Evolutionary conservation across 2,329 filamentous ascomycete species (phyloP), one percentile per base, ranked within the genome.

Genomic region (Exophiala aquamarina): DNA sequence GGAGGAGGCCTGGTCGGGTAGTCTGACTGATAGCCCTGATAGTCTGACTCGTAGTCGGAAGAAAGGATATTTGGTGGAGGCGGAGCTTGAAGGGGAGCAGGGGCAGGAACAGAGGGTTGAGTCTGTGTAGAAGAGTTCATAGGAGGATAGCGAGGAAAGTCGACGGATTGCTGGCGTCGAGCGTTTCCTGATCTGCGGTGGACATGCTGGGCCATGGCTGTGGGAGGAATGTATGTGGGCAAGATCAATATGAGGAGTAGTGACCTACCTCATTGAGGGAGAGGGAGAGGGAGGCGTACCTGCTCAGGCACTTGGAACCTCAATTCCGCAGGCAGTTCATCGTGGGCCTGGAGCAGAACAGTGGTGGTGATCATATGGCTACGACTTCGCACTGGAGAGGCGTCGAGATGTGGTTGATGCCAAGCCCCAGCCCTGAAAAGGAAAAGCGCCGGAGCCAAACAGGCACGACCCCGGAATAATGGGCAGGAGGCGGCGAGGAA

Each of bases 1-100:
- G 74, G 73, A 33, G 74, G 73, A 20, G 67, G 65, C 19, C 49
- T 33, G 13, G 68, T 66, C 21, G 63, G 60, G 50, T 54, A 57
- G 50, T 70, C 68, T 47, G 68, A 69, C 44, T 65, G 52, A 49
- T 80, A 77, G 55, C 71, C 67, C 23, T 73, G 74, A 15, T 75
- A 77, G 64, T 86, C 83, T 52, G 82, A 85, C 59, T 87, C 82
- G 69, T 86, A 85, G 66, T 86, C 82, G 14, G 68, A 70, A 21
- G 44, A 40, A 10, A 49, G 38, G n/a, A 53, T 34, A 21, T 39
- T 23, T 17, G 46, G 44, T 18, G 45, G 52, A 4, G 36, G 4
- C 6, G 39, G 40, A 32, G 43, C 29, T 10, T 26, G 44, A 14
- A 41, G 21, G 17, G 41, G 47, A 19, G 47, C 41, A 29, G 47